Evolutionary conservation across 176 grass and related monocot species (phyloP), one percentile per base, ranked within the genome.

Genomic region (Stipa capillata): DNA sequence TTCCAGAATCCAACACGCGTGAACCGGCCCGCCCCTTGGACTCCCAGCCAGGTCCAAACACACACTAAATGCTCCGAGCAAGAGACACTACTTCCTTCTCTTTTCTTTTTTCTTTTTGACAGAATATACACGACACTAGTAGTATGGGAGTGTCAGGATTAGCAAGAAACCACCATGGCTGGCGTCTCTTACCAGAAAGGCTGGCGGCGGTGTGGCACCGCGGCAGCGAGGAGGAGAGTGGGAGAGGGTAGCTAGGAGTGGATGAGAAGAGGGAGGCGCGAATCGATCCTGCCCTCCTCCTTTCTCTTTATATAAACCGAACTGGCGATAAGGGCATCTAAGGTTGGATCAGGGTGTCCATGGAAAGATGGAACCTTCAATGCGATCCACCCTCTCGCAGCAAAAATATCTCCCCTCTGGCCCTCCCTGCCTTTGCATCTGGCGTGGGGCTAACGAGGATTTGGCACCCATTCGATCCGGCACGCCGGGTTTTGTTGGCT

Each of bases 261-360:
- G 63, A 3, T 16, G 48, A 16, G 84, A 75, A 40, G 53, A 61
- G 12, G 70, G 53, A 53, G 72, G 65, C n/a, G 27, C 64, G 79
- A 50, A 31, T 7, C 36, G n/a, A n/a, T 65, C 4, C 35, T 18
- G 23, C 42, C 34, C 55, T 4, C 66, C 20, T 49, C 17, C 48
- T 32, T 27, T 42, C 25, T 35, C 5, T n/a, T 45, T 87, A 78
- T 83, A 84, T 57, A 88, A 21, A 55, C 48, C 5, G 2, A 20
- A 20, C 7, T 1, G 36, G 54, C 39, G 81, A 79, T 79, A 79
- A 87, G 74, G 80, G 11, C 13, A n/a, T n/a, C n/a, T n/a, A n/a
- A n/a, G 74, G 86, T 79, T 88, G 68, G 79, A 62, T 39, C 61
- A 72, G 72, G 52, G 49, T 20, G 17, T 58, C 60, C 80, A 84